Evolutionary conservation across 1,284 basidiomycete species (phyloP).

Genomic region (Cutaneotrichosporon dermatis): DNA sequence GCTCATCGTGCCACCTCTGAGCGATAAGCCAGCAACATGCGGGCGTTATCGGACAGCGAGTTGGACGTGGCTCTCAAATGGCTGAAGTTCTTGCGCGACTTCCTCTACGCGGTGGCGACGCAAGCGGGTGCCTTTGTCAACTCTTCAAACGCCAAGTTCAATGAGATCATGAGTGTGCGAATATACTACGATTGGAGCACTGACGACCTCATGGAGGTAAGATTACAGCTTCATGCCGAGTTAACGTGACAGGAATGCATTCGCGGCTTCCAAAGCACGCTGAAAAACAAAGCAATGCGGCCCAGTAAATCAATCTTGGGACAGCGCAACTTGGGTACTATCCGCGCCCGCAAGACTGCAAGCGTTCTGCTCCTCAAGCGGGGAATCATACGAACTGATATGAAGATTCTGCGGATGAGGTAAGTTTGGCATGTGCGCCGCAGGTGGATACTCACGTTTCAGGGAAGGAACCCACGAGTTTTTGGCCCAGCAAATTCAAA

Average conservation of each 20-base stretch:
- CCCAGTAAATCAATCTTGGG: slow-evolving; percentile 85
- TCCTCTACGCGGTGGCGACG: slow-evolving; percentile 94
- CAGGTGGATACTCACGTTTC: neutral
- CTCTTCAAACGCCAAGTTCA: slow-evolving; percentile 95
- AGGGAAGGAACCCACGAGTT: slow-evolving; percentile 81
- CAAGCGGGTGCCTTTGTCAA: slow-evolving; percentile 74
- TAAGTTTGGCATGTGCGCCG: slow-evolving; percentile 45
- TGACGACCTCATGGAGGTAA: slow-evolving; percentile 80
- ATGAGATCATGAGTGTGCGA: slow-evolving; percentile 81
- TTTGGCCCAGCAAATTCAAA: slow-evolving; percentile 70
- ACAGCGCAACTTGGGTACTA: slow-evolving; percentile 85
- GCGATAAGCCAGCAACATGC: slow-evolving; percentile 87
- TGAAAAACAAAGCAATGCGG: slow-evolving; percentile 70
- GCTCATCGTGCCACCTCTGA: slow-evolving; percentile 85
- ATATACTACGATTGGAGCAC: slow-evolving; percentile 92
- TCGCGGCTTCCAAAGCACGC: slow-evolving; percentile 66
- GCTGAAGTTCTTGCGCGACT: slow-evolving; percentile 92
- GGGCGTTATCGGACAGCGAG: slow-evolving; percentile 85
- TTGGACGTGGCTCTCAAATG: slow-evolving; percentile 98
- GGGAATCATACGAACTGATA: slow-evolving; percentile 69
- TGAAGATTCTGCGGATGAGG: slow-evolving; percentile 91
- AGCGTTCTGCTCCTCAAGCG: slow-evolving; percentile 64
- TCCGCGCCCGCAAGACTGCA: slow-evolving; percentile 89
- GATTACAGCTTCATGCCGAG: slow-evolving; percentile 9
- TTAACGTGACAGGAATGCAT: slow-evolving; percentile 66